Conservation (phyloP, 495 filamentous ascomycete genomes). For the Entonaema liquescens region DNA sequence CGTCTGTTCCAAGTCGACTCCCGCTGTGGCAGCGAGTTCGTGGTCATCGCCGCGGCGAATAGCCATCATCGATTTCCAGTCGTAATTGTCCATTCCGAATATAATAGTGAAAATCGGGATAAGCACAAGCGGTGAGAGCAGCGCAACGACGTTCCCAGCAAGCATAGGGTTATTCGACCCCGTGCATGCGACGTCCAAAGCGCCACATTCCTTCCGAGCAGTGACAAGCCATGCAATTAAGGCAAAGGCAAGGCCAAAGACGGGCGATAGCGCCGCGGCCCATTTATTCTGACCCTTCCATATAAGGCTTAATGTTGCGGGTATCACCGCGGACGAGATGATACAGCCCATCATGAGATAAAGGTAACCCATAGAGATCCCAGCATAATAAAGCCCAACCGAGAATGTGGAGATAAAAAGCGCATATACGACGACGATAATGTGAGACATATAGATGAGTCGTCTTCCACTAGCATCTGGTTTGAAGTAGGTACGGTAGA, state of each 20-base stretch:
- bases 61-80: slow-evolving; percentile 85
- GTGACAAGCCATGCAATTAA: slow-evolving; percentile 93
- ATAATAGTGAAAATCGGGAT: slow-evolving; percentile 79
- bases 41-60: slow-evolving; percentile 87
- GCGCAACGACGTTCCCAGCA: slow-evolving; percentile 79
- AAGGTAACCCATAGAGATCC: slow-evolving; percentile 67
- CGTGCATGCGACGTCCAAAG: slow-evolving; percentile 76
- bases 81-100: slow-evolving; percentile 82
- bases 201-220: slow-evolving; percentile 77
- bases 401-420: slow-evolving; percentile 86
- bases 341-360: slow-evolving; percentile 92
- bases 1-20: slow-evolving; percentile 76
- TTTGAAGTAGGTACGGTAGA: slow-evolving; percentile 77
- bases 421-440: slow-evolving; percentile 77
- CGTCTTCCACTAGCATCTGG: slow-evolving; percentile 73
- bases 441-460: slow-evolving; percentile 87
- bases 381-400: slow-evolving; percentile 77
- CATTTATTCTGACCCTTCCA: slow-evolving; percentile 87
- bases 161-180: slow-evolving; percentile 90
- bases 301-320: slow-evolving; percentile 79
- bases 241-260: slow-evolving; percentile 77
- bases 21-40: slow-evolving; percentile 72
- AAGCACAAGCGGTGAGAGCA: slow-evolving; percentile 82
- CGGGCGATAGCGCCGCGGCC: slow-evolving; percentile 77
- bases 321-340: slow-evolving; percentile 85